Conservation (phyloP, 768 basidiomycete species). For the Boletus bicolor region DNA sequence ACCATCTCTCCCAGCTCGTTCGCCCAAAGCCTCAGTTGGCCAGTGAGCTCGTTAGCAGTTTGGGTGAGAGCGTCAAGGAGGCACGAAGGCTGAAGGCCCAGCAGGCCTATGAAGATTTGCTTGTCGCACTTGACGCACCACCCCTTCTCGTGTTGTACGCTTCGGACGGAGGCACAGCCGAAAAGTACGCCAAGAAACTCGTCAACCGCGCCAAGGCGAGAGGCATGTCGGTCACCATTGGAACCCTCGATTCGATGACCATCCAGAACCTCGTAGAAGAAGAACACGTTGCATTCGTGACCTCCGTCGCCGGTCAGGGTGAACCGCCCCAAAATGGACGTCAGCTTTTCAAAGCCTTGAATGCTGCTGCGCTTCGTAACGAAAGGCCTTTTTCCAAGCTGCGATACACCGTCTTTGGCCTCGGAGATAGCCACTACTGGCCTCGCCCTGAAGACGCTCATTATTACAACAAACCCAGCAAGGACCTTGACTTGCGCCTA, state of each 20-base stretch:
- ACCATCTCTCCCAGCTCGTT: conserved; percentile 92
- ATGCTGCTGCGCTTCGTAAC: conserved; percentile 49
- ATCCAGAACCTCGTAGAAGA: conserved; percentile 74
- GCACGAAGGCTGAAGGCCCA: conserved; percentile 79
- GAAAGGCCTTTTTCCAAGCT: conserved; percentile 61
- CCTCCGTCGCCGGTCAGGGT: conserved; percentile 94
- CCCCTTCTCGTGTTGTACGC: conserved; percentile 90
- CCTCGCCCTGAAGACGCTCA: conserved; percentile 94
- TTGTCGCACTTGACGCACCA: conserved; percentile 83
- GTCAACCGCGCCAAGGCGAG: conserved; percentile 78
- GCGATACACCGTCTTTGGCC: conserved; percentile 82
- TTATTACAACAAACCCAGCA: conserved; percentile 96
- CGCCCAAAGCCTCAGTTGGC: conserved; percentile 79
- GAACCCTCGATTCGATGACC: conserved; percentile 78
- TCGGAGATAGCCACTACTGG: conserved; percentile 99
- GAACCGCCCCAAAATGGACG: conserved; percentile 97
- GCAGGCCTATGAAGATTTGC: conserved; percentile 78
- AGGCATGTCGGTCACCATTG: conserved; percentile 72
- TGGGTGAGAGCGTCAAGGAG: conserved; percentile 81
- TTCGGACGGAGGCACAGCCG: conserved; percentile 92
- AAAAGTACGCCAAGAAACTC: conserved; percentile 91
- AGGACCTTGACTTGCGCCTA: conserved; percentile 82
- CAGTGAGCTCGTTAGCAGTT: conserved; percentile 73
- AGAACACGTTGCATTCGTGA: conserved; percentile 77
- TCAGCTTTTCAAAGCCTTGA: conserved; percentile 81